Evolutionary conservation across 495 filamentous ascomycete species (phyloP), one percentile per base, ranked within the genome.

Genomic region (Aspergillus sparsus): DNA sequence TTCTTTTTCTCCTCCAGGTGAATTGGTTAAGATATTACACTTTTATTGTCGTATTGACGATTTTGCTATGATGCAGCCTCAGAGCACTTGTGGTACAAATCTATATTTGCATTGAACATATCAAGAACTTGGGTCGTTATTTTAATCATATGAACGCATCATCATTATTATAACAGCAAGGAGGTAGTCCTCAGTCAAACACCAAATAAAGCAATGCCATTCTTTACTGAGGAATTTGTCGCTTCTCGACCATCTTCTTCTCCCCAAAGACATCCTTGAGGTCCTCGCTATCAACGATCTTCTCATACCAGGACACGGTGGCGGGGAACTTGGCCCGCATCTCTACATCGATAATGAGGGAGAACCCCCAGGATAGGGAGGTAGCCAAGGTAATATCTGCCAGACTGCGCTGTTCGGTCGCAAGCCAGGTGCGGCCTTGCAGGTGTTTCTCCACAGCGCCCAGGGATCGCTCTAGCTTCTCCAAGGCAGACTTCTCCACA

Each of bases 301-400:
- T 65, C 64, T 79, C 67, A 59, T 78, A 71, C 71, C 80, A 85
- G 0, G 60, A 72, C 34, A 81, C 66, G 2, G 75, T 58, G 27
- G 62, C 67, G 9, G 84, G 82, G 53, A 72, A 71, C 55, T 69
- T 70, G 56, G 71, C 68, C 46, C 80, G 70, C 74, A 80, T 77
- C 71, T 85, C 82, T 2, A 61, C 68, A 68, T 85, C 82, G 35
- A 85, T 67, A 7, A 77, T 46, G 59, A 76, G 67, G 33, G 71
- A 68, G 55, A 79, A 70, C 5, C 66, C 74, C 68, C 75, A 74
- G 13, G 65, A 55, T 54, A 86, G 52, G 1, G 68, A 31, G 9
- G 74, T 62, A 3, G 70, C 76, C 3, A 85, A 64, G 53, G 75
- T 79, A 39, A 85, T 67, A 71, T 87, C 83, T 31, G 82, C 84